phyloP scores from a whole-genome alignment of 2,329 filamentous ascomycete species.

The Epichloe baconii region DNA sequence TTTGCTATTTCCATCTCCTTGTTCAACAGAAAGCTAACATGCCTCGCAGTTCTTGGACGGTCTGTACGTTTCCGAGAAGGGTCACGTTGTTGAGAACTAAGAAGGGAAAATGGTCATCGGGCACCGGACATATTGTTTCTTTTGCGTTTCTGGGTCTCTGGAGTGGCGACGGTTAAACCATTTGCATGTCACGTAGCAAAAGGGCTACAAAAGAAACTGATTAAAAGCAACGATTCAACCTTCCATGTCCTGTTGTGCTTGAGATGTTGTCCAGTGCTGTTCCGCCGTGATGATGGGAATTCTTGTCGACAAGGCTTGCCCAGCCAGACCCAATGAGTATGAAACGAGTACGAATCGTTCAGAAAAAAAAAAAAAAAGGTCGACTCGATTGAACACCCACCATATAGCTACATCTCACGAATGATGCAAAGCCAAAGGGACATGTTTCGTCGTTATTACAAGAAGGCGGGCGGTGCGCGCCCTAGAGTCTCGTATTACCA shows the following conservation, averaged over 20 bases:
- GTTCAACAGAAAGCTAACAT: constrained; percentile 10
- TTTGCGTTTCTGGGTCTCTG: constrained; percentile 49
- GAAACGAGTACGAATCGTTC: too few species aligned
- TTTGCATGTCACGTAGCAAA: constrained; percentile 47
- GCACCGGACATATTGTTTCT: constrained; percentile 31
- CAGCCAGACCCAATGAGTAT: too few species aligned
- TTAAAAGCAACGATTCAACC: constrained; percentile 24
- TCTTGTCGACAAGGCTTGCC: too few species aligned
- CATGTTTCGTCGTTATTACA: too few species aligned
- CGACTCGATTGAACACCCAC: too few species aligned
- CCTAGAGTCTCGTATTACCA: too few species aligned
- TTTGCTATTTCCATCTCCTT: too few species aligned
- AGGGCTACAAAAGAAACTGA: constrained; percentile 28
- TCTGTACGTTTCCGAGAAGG: constrained; percentile 98
- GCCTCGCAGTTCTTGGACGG: constrained; percentile 83
- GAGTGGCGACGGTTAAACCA: constrained; percentile 48
- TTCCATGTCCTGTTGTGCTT: constrained; percentile 8
- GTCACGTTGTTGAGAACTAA: constrained; percentile 73
- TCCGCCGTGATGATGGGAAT: not conserved
- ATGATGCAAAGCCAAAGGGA: too few species aligned
- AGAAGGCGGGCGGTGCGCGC: too few species aligned
- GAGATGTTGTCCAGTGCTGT: too few species aligned
- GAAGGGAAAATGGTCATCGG: constrained; percentile 16
- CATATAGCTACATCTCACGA: too few species aligned
- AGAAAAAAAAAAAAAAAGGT: too few species aligned